A percentile compares a stretch with the other conserved stretches of the same genome.
phyloP scores from a whole-genome alignment of 148 eudicot species.

The Silene conica region DNA sequence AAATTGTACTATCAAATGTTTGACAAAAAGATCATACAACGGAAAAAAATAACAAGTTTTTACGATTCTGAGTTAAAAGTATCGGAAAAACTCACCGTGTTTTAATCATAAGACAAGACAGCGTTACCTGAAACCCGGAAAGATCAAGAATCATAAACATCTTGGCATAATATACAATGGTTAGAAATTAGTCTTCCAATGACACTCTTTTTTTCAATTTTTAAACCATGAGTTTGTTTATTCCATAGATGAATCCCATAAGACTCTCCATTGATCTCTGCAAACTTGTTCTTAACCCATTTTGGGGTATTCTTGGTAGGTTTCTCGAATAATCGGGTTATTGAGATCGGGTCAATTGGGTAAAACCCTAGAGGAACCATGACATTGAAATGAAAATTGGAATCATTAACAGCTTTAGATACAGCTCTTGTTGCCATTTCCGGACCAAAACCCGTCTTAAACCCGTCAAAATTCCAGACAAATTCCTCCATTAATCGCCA shows the following conservation, averaged over 20 bases:
- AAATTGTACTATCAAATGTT: neutral
- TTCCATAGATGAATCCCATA: slow-evolving; percentile 84
- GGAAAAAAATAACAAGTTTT: neutral
- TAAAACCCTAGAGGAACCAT: slow-evolving; percentile 58
- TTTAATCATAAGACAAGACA: neutral
- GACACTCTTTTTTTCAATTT: slow-evolving; percentile 53
- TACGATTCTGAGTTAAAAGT: neutral
- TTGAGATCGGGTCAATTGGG: slow-evolving; percentile 50
- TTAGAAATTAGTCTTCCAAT: slow-evolving; percentile 44
- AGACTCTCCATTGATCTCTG: slow-evolving; percentile 24
- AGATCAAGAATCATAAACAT: slow-evolving; percentile 17
- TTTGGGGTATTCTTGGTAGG: slow-evolving; percentile 6
- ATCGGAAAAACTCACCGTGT: neutral
- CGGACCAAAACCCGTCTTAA: slow-evolving; percentile 76
- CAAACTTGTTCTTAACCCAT: slow-evolving; percentile 41
- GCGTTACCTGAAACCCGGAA: neutral
- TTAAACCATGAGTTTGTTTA: slow-evolving; percentile 34
- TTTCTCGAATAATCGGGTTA: slow-evolving; percentile 32
- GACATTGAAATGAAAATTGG: slow-evolving; percentile 33
- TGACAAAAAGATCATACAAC: neutral
- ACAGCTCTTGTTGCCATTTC: slow-evolving; percentile 64
- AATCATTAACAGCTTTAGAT: slow-evolving; percentile 1
- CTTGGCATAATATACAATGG: slow-evolving; percentile 49
- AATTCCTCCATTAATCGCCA: slow-evolving; percentile 64
- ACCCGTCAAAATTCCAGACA: slow-evolving; percentile 50